Evolutionary conservation across 352 stramenopile species (phyloP).

Genomic region (Pythium phragmitis): DNA sequence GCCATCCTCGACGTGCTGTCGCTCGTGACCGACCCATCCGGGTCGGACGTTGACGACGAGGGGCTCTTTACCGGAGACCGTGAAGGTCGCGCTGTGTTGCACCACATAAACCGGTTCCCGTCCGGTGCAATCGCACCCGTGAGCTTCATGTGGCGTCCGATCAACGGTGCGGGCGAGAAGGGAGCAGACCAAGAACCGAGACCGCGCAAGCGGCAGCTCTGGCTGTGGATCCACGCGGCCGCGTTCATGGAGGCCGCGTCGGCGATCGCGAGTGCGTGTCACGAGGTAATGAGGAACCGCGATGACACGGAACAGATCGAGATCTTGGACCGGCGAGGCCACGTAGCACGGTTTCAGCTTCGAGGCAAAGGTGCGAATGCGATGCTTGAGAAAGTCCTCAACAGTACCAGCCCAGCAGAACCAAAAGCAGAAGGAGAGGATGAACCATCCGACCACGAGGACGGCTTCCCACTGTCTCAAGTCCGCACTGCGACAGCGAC

Average conservation of each 20-base stretch:
- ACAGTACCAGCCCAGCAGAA: not conserved
- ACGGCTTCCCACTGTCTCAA: constrained; percentile 33
- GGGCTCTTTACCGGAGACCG: constrained; percentile 47
- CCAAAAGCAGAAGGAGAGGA: not conserved
- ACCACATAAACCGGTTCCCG: constrained; percentile 56
- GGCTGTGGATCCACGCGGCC: constrained; percentile 78
- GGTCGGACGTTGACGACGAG: constrained; percentile 61
- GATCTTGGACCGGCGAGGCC: constrained; percentile 65
- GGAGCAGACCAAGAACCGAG: constrained; percentile 33
- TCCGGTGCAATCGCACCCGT: constrained; percentile 63
- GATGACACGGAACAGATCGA: constrained; percentile 43
- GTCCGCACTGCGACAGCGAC: constrained; percentile 4
- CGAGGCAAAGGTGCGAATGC: constrained; percentile 48
- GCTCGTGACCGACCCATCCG: constrained; percentile 60
- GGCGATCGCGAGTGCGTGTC: constrained; percentile 55
- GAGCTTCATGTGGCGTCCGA: constrained; percentile 72
- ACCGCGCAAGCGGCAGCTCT: constrained; percentile 60
- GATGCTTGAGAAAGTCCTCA: constrained; percentile 30
- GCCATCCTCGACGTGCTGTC: constrained; percentile 61
- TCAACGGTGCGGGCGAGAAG: constrained; percentile 33
- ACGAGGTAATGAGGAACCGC: constrained; percentile 39
- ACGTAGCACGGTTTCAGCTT: constrained; percentile 63
- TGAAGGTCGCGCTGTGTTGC: constrained; percentile 55
- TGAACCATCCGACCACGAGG: constrained; percentile 46
- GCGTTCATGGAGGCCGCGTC: constrained; percentile 71